Evolutionary conservation across 495 filamentous ascomycete species (phyloP).

Genomic region (Usnea hakonensis): DNA sequence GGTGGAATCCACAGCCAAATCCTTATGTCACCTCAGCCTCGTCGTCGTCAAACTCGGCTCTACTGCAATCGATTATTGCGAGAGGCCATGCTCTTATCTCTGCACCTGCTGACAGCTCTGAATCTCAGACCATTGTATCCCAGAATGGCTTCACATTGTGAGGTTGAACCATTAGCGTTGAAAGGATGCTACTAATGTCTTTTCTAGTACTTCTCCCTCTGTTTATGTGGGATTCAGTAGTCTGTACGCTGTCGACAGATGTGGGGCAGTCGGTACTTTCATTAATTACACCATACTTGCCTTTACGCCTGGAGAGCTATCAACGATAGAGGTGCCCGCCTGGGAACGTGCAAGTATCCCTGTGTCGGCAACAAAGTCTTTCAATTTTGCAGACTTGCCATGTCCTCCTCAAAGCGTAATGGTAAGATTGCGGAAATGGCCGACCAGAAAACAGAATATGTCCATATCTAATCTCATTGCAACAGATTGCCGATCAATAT

Average conservation of each 20-base stretch:
- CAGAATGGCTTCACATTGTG: background rate
- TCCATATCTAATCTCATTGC: background rate
- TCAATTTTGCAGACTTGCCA: slow-evolving; percentile 13
- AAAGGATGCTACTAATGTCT: background rate
- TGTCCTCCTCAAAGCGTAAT: slow-evolving; percentile 10
- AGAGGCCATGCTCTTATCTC: background rate
- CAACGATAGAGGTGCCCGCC: background rate
- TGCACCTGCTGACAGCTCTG: background rate
- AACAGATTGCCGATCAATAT: slow-evolving; percentile 7
- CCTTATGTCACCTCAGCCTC: background rate
- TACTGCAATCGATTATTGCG: background rate
- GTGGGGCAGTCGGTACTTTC: background rate
- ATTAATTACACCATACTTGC: slow-evolving; percentile 9
- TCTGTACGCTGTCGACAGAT: background rate
- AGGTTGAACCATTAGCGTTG: background rate
- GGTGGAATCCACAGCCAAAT: background rate
- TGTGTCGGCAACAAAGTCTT: background rate
- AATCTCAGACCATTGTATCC: background rate
- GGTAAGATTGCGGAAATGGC: background rate
- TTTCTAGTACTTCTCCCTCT: slow-evolving; percentile 8
- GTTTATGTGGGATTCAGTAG: slow-evolving; percentile 6
- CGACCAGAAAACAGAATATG: background rate
- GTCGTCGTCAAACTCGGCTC: background rate
- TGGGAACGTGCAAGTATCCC: background rate
- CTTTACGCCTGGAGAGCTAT: slow-evolving; percentile 10